Conservation (phyloP, 106 monocot genomes). For the Vanilla planifolia region DNA sequence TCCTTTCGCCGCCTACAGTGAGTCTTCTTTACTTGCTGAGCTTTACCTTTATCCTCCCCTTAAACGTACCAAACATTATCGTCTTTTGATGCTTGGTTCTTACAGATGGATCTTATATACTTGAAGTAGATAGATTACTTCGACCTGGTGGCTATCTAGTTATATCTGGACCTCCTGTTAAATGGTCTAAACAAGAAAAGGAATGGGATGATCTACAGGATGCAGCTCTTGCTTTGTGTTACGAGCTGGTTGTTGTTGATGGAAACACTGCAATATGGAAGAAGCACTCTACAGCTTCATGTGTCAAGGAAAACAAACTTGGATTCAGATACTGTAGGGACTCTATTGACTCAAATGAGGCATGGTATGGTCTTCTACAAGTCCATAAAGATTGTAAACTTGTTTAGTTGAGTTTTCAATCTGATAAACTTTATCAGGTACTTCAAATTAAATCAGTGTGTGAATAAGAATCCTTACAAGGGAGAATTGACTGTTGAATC, state of each 20-base stretch:
- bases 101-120: constrained; percentile 91
- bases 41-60: too few relatives aligned
- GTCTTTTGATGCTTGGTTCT: constrained; percentile 6
- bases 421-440: constrained; percentile 82
- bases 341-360: constrained; percentile 63
- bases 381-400: neutral
- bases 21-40: constrained; percentile 15
- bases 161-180: constrained; percentile 96
- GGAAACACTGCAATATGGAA: constrained; percentile 92
- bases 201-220: constrained; percentile 89
- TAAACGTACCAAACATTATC: too few relatives aligned
- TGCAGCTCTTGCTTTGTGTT: constrained; percentile 64
- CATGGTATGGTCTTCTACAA: constrained; percentile 42
- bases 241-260: constrained; percentile 82
- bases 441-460: constrained; percentile 68
- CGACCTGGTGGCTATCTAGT: constrained; percentile 85
- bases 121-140: constrained; percentile 85
- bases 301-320: constrained; percentile 55
- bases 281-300: constrained; percentile 52
- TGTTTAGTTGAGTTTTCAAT: neutral
- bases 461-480: constrained; percentile 23
- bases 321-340: constrained; percentile 50
- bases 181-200: constrained; percentile 86
- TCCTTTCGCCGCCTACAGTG: constrained; percentile 85
- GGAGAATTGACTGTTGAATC: constrained; percentile 42